Conservation (phyloP, 257 asterid species). For the Striga asiatica region DNA sequence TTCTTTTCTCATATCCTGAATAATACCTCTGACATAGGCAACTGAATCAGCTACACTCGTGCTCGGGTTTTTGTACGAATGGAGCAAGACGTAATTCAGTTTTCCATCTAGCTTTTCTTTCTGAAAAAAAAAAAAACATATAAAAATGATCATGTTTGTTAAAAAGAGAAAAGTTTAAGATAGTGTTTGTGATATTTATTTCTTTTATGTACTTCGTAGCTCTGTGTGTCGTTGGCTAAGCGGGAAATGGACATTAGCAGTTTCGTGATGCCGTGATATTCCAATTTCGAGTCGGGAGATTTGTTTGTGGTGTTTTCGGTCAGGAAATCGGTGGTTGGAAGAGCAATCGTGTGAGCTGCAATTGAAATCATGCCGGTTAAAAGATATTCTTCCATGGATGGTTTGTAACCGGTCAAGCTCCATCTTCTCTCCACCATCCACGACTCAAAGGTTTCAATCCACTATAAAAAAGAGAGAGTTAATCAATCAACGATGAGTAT, state of each 20-base stretch:
- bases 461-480: constrained; percentile 14
- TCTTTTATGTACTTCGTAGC: constrained; percentile 44
- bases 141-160: no score
- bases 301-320: neutral
- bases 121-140: constrained; percentile 21
- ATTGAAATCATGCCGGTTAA: constrained; percentile 31
- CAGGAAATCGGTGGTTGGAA: constrained; percentile 30
- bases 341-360: constrained; percentile 31
- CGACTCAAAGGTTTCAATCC: constrained; percentile 44
- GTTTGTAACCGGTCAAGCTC: constrained; percentile 30
- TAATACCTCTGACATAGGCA: constrained; percentile 15
- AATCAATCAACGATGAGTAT: neutral
- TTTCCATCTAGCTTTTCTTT: constrained; percentile 48
- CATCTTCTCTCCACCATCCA: constrained; percentile 60
- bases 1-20: constrained; percentile 28
- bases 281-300: neutral
- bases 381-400: constrained; percentile 39
- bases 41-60: constrained; percentile 26
- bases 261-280: constrained; percentile 30
- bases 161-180: no score
- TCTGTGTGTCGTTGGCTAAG: constrained; percentile 42
- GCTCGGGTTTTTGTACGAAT: constrained; percentile 25
- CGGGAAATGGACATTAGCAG: constrained; percentile 42
- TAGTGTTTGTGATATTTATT: no score
- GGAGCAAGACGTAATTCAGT: constrained; percentile 40